Conservation (phyloP, 75 land plant genomes). For the Pinus tabuliformis region DNA sequence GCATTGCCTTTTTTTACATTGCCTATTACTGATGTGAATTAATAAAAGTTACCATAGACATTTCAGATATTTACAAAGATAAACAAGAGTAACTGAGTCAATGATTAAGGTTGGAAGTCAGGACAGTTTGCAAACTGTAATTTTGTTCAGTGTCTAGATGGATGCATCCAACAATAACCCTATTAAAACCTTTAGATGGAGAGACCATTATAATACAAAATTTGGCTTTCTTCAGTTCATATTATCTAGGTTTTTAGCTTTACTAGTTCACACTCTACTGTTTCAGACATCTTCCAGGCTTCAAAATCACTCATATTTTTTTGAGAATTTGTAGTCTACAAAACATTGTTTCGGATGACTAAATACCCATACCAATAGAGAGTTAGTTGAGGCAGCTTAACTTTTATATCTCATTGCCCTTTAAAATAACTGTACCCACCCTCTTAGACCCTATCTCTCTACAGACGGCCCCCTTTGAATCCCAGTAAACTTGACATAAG, state of each 20-base stretch:
- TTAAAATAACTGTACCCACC: background rate
- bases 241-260: background rate
- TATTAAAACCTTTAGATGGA: background rate
- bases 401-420: background rate
- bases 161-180: conserved; percentile 1
- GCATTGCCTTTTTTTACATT: background rate
- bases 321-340: background rate
- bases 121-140: background rate
- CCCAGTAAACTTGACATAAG: background rate
- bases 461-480: background rate
- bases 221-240: background rate
- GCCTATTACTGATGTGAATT: background rate
- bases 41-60: background rate
- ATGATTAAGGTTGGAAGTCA: background rate
- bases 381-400: background rate
- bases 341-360: conserved; percentile 1
- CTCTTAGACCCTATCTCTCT: background rate
- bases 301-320: background rate
- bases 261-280: background rate
- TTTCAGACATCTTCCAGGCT: background rate
- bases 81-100: background rate
- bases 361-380: background rate
- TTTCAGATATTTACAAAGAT: background rate
- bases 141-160: background rate
- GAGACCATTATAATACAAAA: background rate